Conservation (phyloP, 2,329 filamentous ascomycete genomes). For the Lomentospora prolificans region DNA sequence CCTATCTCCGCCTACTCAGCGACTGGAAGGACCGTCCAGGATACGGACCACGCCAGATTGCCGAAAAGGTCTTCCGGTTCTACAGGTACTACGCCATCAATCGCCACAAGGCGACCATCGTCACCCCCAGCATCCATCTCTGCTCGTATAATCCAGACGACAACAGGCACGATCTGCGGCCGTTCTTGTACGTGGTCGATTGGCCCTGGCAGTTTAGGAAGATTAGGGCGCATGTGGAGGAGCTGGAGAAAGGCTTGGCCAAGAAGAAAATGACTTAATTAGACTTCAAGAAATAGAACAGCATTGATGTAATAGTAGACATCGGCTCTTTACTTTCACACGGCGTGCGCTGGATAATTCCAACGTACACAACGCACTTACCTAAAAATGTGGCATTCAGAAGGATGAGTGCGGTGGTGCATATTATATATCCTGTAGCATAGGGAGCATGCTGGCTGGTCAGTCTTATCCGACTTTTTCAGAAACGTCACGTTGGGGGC, state of each 20-base stretch:
- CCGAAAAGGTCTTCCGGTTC: conserved; percentile 32
- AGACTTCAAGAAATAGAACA: neutral
- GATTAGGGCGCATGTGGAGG: conserved; percentile 26
- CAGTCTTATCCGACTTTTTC: neutral
- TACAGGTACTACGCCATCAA: conserved; percentile 48
- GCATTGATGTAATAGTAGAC: neutral
- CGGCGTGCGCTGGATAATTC: too few species aligned
- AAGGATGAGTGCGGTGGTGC: too few species aligned
- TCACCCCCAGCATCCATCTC: conserved; percentile 46
- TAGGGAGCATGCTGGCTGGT: too few species aligned
- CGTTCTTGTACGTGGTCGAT: conserved; percentile 28
- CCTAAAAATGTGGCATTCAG: too few species aligned
- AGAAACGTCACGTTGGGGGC: neutral
- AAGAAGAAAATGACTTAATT: neutral
- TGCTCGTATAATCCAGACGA: conserved; percentile 28
- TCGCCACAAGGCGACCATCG: conserved; percentile 52
- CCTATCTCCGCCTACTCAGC: conserved; percentile 26
- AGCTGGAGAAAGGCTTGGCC: conserved; percentile 16
- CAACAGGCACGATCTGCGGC: conserved; percentile 28
- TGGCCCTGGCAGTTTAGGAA: conserved; percentile 32
- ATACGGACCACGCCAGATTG: conserved; percentile 25
- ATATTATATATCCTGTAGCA: too few species aligned
- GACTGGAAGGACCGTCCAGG: conserved; percentile 25
- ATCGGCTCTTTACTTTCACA: neutral
- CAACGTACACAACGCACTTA: too few species aligned